Evolutionary conservation across 768 basidiomycete species (phyloP), one percentile per base, ranked within the genome.

Genomic region (Boletales sp.): DNA sequence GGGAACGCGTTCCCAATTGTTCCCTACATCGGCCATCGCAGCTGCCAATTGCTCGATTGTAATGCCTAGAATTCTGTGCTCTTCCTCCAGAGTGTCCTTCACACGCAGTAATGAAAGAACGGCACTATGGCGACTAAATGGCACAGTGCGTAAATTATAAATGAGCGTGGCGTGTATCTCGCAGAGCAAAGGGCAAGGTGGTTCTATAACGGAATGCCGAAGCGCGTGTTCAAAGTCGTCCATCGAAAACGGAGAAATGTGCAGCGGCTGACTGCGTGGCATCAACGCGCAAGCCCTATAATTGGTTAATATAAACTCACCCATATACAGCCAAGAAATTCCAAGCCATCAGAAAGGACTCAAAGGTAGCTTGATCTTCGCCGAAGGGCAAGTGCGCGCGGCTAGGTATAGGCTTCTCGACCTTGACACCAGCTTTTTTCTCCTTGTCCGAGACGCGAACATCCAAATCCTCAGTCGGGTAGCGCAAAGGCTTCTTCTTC

Each of bases 261-360:
- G 85, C 14, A 98, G 75, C 2, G 94, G 87, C 77, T 87, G 85
- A 6, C 95, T 96, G 54, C 37, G 51, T 35, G 46, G 41, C 51
- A 46, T 52, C 30, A 60, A 21, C 41, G 18, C 39, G n/a, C 32
- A 38, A 36, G 28, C 6, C 18, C 35, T 38, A 2, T 12, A 10
- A 2, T 41, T 33, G 10, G 19, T 6, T 31, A n/a, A 51, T 19
- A 38, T 54, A 15, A 30, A 70, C 83, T 59, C 65, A 96, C 96
- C 94, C 92, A 68, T 94, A 94, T 46, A 93, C 86, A 46, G 90
- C 86, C 48, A 98, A 69, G 68, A 95, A 95, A 69, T 91, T 94
- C 94, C 94, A 99, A 9, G 83, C 74, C 86, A 90, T 86, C 30
- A 98, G 70, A 67, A 97, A 92, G 9, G 78, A 72, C 65, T 97